phyloP scores from a whole-genome alignment of 148 eudicot genomes.

The Beta vulgaris region DNA sequence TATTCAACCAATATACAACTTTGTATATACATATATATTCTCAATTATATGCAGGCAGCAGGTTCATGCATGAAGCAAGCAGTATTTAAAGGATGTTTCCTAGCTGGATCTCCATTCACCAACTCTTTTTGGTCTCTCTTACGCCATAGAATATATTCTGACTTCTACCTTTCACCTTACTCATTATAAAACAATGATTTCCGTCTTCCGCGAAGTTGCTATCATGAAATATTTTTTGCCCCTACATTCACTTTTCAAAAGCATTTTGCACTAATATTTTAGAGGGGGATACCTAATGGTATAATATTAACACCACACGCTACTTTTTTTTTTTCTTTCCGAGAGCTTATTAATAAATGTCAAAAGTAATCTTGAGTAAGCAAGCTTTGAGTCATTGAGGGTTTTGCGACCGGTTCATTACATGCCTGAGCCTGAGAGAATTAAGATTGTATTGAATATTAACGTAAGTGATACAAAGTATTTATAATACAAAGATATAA shows the following conservation, averaged over 20 bases:
- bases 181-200: background rate
- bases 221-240: too few relatives aligned
- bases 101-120: background rate
- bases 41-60: background rate
- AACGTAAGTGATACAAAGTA: too few relatives aligned
- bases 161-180: constrained; percentile 13
- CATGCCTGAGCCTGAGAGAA: too few relatives aligned
- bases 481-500: too few relatives aligned
- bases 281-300: too few relatives aligned
- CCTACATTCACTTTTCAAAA: too few relatives aligned
- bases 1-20: too few relatives aligned
- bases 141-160: constrained; percentile 20
- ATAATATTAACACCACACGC: too few relatives aligned
- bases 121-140: constrained; percentile 11
- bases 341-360: too few relatives aligned
- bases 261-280: too few relatives aligned
- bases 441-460: too few relatives aligned
- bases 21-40: background rate
- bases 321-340: too few relatives aligned
- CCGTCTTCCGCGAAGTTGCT: background rate
- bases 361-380: background rate
- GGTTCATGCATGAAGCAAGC: constrained; percentile 20
- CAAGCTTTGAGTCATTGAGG: background rate
- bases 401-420: background rate
- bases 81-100: background rate